Base-by-base conservation (phyloP, 164 flowering plant genomes). In the Paratinospora sagittata region DNA sequence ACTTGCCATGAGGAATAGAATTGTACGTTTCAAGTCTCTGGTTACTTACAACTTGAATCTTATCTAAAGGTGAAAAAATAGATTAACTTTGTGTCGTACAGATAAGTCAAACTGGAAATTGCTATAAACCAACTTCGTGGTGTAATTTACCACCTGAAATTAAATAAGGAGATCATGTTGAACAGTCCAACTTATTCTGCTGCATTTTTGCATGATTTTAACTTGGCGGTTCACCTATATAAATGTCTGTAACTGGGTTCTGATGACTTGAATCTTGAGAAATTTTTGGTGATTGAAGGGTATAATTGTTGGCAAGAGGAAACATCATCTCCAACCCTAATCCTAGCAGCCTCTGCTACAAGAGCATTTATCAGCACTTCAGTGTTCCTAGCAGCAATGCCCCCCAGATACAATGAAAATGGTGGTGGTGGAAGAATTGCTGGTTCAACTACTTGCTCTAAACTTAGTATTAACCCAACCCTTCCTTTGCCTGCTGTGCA, bases 401-500 rank as follows among this genome's bases (percentile, higher is more conserved):
- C 97, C 70, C 97, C 84, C 6, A 95, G 82, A 78, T 95, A 95
- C 99, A 97, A 95, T 7, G 99, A 95, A 73, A 95, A 85, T 12
- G 99, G 98, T 8, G 99, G 98, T 0, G 99, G 98, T 11, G 98
- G 97, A 47, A 95, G 84, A 65, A 95, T 71, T n/a, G 97, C 82
- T 10, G 99, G 99, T 73, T 95, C 89, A 8, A 95, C 77, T 62
- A 91, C 84, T 72, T 95, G 99, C 72, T 89, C 85, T 78, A 95
- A 76, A 71, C 79, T 85, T 73, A 92, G 85, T 33, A 70, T 82
- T 24, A 98, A 92, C 0, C 88, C 99, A 26, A 92, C 77, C 77
- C 99, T 91, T 76, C 99, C 99, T 80, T 82, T 88, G 66, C 97
- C 92, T 73, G 80, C 77, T 0, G 94, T 87, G 73, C 96, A 95